Conservation (phyloP, 257 asterid species). For the Primulina tabacum region DNA sequence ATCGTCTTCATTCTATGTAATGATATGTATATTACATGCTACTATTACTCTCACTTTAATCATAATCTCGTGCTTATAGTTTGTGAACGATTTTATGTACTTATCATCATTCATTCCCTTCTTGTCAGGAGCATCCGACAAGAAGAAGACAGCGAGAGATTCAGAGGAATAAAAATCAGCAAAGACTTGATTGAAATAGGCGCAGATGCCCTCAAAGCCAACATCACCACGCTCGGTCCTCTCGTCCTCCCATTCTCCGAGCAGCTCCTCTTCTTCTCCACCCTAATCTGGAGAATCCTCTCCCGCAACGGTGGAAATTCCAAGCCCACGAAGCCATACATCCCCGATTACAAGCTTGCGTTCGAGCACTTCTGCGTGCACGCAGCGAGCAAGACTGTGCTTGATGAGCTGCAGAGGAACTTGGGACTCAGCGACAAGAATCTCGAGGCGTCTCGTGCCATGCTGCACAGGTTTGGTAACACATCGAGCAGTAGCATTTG, state of each 20-base stretch:
- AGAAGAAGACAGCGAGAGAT: background rate
- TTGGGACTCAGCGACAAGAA: background rate
- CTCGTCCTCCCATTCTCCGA: slow-evolving; percentile 17
- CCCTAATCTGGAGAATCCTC: slow-evolving; percentile 1
- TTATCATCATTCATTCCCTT: background rate
- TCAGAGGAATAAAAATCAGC: slow-evolving; percentile 15
- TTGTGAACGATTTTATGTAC: background rate
- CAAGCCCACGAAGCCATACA: slow-evolving; percentile 17
- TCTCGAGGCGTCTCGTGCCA: slow-evolving; percentile 11
- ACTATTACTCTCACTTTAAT: too few species aligned
- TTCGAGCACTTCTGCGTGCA: slow-evolving; percentile 23
- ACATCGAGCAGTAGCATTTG: slow-evolving; percentile 22
- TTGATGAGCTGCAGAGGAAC: slow-evolving; percentile 23
- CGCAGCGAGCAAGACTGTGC: slow-evolving; percentile 18
- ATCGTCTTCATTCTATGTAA: too few species aligned
- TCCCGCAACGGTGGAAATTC: background rate
- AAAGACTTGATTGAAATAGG: slow-evolving; percentile 22
- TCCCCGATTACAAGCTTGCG: slow-evolving; percentile 21
- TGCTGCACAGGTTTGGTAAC: slow-evolving; percentile 21
- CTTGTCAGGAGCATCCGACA: background rate
- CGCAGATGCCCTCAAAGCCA: slow-evolving; percentile 13
- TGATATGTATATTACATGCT: too few species aligned
- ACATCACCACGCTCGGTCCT: slow-evolving; percentile 20
- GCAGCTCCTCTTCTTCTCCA: slow-evolving; percentile 22
- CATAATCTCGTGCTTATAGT: background rate